Percentiles rank a stretch among this genome's conserved stretches.
These are phyloP conservation scores for Tricholoma flavovirens DNA, from an alignment of 768 basidiomycete species.

Conservation along the genomic window DNA sequence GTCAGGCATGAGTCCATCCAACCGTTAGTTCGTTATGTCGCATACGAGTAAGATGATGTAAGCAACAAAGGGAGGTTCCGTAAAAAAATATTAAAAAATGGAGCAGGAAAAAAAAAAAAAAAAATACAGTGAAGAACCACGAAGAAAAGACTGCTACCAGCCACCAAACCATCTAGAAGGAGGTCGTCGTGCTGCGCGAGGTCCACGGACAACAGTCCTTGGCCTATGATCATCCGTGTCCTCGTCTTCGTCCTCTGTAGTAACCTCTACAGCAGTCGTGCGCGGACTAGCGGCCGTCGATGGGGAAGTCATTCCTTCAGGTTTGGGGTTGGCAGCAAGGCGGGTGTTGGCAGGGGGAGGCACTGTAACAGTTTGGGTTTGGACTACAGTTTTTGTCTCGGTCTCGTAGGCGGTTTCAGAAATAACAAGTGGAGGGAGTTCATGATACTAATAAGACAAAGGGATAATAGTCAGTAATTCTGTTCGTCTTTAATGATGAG, in stretches of 20 bases:
- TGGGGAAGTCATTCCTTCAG: slow-evolving; percentile 53
- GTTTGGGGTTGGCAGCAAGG: slow-evolving; percentile 65
- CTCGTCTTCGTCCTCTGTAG: slow-evolving; percentile 54
- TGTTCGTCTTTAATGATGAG: slow-evolving; percentile 12
- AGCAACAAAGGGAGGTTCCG: slow-evolving; percentile 7
- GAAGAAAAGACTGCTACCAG: slow-evolving; percentile 43
- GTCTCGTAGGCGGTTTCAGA: slow-evolving; percentile 47
- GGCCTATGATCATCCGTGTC: slow-evolving; percentile 28
- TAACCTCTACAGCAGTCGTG: slow-evolving; percentile 67
- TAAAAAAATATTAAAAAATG: slow-evolving; percentile 17
- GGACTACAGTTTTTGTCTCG: slow-evolving; percentile 60
- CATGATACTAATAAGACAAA: slow-evolving; percentile 39
- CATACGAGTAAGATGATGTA: slow-evolving; percentile 3
- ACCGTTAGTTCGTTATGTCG: slow-evolving; percentile 21
- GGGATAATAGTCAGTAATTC: slow-evolving; percentile 28
- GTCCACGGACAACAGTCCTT: slow-evolving; percentile 39
- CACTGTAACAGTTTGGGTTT: slow-evolving; percentile 62
- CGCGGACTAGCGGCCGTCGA: slow-evolving; percentile 60
- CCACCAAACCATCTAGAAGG: slow-evolving; percentile 56
- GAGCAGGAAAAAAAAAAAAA: slow-evolving; percentile 2
- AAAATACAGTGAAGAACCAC: slow-evolving; percentile 30
- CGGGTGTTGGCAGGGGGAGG: slow-evolving; percentile 78
- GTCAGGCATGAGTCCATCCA: slow-evolving; percentile 24
- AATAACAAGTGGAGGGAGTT: slow-evolving; percentile 42
- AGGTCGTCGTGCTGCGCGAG: slow-evolving; percentile 41